A percentile compares a stretch with the other conserved stretches of the same genome.
These are phyloP conservation scores for Citrus reticulata DNA, from an alignment of 345 rosid genomes.

Conservation along the genomic window DNA sequence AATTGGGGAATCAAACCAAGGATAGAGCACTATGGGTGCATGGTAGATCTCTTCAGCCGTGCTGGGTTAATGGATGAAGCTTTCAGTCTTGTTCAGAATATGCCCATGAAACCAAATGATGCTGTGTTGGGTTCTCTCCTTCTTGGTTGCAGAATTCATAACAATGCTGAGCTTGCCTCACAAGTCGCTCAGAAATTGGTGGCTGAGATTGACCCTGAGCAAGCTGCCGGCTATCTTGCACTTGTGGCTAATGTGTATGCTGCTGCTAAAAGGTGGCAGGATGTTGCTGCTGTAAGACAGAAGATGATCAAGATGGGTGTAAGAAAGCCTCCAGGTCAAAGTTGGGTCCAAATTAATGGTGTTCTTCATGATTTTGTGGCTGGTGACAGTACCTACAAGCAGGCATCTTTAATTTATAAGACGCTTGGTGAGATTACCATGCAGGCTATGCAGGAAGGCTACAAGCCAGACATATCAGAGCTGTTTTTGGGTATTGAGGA, in stretches of 20 bases:
- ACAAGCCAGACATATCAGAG: slow-evolving; percentile 13
- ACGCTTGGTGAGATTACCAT: slow-evolving; percentile 23
- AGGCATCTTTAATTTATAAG: slow-evolving; percentile 23
- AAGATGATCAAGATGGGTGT: slow-evolving; percentile 30
- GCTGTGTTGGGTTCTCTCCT: slow-evolving; percentile 43
- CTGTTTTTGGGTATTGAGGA: neutral
- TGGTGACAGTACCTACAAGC: slow-evolving; percentile 15
- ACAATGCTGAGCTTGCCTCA: slow-evolving; percentile 35
- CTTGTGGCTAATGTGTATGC: slow-evolving; percentile 41
- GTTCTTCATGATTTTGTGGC: slow-evolving; percentile 26
- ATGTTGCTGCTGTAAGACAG: slow-evolving; percentile 31
- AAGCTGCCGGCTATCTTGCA: slow-evolving; percentile 35
- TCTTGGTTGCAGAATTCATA: slow-evolving; percentile 42
- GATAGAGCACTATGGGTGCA: slow-evolving; percentile 45
- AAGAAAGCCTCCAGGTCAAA: slow-evolving; percentile 32
- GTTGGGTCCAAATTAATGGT: slow-evolving; percentile 36
- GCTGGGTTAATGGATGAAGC: slow-evolving; percentile 49
- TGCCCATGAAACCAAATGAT: slow-evolving; percentile 41
- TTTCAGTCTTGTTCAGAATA: slow-evolving; percentile 24
- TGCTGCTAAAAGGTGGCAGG: slow-evolving; percentile 39
- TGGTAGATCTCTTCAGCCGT: slow-evolving; percentile 45
- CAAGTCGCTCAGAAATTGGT: slow-evolving; percentile 29
- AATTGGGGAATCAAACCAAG: slow-evolving; percentile 33
- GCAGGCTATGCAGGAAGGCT: slow-evolving; percentile 24
- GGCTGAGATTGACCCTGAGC: slow-evolving; percentile 26